Evolutionary conservation across 371 early-diverging fungal genomes (phyloP).

Genomic region (Saksenaea vasiformis): DNA sequence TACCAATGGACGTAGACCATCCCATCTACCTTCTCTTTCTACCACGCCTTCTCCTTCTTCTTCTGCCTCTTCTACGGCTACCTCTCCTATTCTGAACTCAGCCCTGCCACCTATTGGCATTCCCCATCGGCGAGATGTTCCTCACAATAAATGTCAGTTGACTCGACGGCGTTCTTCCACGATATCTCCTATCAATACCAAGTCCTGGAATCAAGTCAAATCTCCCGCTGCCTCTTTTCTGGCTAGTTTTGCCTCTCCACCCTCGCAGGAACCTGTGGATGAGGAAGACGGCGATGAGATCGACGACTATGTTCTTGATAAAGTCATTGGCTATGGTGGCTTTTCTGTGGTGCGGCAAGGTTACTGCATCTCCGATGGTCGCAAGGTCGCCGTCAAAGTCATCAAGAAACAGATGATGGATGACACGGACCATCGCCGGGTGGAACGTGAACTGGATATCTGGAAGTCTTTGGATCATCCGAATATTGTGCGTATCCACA

Average conservation of each 20-base stretch:
- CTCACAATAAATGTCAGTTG: slow-evolving; percentile 18
- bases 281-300: slow-evolving; percentile 65
- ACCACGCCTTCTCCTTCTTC: slow-evolving; percentile 19
- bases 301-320: slow-evolving; percentile 62
- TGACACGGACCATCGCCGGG: slow-evolving; percentile 12
- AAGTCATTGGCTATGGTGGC: slow-evolving; percentile 66
- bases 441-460: slow-evolving; percentile 64
- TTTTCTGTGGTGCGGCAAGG: slow-evolving; percentile 71
- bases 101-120: not conserved
- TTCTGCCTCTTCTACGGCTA: slow-evolving; percentile 10
- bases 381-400: slow-evolving; percentile 60
- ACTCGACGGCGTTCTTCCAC: slow-evolving; percentile 13
- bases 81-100: slow-evolving; percentile 10
- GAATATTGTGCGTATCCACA: slow-evolving; percentile 62
- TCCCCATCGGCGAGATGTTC: slow-evolving; percentile 6
- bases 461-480: slow-evolving; percentile 75
- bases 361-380: slow-evolving; percentile 28
- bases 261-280: slow-evolving; percentile 16
- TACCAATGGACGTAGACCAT: not conserved
- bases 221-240: slow-evolving; percentile 69
- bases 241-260: slow-evolving; percentile 50
- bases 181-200: slow-evolving; percentile 29
- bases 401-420: slow-evolving; percentile 34
- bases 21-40: slow-evolving; percentile 11
- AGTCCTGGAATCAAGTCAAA: slow-evolving; percentile 47